Base-by-base conservation (phyloP, 257 asterid genomes). In the Agastache rugosa region DNA sequence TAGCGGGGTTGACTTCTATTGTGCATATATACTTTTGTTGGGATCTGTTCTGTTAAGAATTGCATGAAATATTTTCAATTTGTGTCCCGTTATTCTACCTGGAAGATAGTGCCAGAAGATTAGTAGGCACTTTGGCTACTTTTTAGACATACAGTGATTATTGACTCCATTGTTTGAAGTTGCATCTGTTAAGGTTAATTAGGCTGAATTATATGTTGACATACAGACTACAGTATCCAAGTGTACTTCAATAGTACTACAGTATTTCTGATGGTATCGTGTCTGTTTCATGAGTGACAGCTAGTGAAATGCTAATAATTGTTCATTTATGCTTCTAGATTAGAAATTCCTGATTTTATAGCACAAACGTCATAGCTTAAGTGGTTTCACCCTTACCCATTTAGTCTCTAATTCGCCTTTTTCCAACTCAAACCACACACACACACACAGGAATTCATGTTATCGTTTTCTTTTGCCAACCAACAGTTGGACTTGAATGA, bases 61-160 rank as follows among this genome's bases (percentile, higher is more conserved):
- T 70, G 59, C 65, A 34, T 39, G 54, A 25, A 68, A 34, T 17
- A 45, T 63, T 34, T 74, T 67, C 31, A 41, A 20, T 83, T 85
- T 75, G 76, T 80, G 9, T 78, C 81, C 16, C 66, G 77, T 22
- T 50, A 29, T 82, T 1, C 72, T 74, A 82, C 79, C 77, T 80
- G 69, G 84, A 80, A 17, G 39, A 66, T 17, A 44, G 47, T 20
- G 10, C n/a, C 39, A 47, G 37, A 55, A 54, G 12, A 22, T 16
- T 16, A 37, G 12, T 25, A 55, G 54, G 29, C 31, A 45, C 59
- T 71, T 39, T 11, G 41, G 39, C 58, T 8, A 19, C 29, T 69
- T 31, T 45, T 42, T 47, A 45, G 16, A 16, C 44, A 44, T 44
- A 55, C 17, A 51, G 1, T 15, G 41, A 16, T 14, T 23, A n/a